Conservation (phyloP, 1,284 basidiomycete genomes). For the Microbotryum lychnidis-dioicae region DNA sequence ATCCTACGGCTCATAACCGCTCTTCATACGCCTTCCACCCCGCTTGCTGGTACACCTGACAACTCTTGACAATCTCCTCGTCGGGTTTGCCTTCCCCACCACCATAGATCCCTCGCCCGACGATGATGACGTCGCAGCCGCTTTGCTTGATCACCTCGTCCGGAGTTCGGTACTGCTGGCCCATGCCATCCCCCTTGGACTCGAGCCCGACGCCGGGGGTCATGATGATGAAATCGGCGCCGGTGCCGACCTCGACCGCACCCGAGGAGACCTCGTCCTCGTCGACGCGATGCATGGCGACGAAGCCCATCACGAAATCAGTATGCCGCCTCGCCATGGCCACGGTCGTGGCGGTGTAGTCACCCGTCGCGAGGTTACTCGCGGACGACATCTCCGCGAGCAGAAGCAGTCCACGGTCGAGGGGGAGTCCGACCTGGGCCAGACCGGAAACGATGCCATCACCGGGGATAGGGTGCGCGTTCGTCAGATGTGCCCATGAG, state of each 20-base stretch:
- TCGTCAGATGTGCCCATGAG: constrained; percentile 93
- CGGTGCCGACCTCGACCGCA: constrained; percentile 37
- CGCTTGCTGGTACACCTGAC: constrained; percentile 70
- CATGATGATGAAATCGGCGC: constrained; percentile 78
- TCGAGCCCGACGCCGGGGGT: constrained; percentile 91
- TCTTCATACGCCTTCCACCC: constrained; percentile 80
- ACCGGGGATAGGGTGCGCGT: constrained; percentile 84
- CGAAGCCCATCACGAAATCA: constrained; percentile 92
- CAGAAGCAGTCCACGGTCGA: constrained; percentile 77
- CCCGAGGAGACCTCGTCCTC: constrained; percentile 40
- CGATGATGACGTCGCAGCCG: constrained; percentile 97
- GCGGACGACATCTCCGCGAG: constrained; percentile 95
- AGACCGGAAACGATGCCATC: constrained; percentile 87
- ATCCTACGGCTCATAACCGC: constrained; percentile 2
- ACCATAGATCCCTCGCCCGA: constrained; percentile 91
- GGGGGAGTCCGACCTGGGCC: constrained; percentile 70
- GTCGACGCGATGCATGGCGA: constrained; percentile 79
- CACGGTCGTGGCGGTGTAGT: constrained; percentile 78
- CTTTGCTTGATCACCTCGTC: constrained; percentile 69
- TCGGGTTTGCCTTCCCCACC: constrained; percentile 55
- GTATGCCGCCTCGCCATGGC: constrained; percentile 70
- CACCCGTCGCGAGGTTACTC: constrained; percentile 73
- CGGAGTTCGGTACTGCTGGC: constrained; percentile 94
- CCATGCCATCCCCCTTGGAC: constrained; percentile 73
- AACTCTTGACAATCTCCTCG: constrained; percentile 57